Evolutionary conservation across 306 rosid genomes (phyloP).

Genomic region (Fagus crenata): DNA sequence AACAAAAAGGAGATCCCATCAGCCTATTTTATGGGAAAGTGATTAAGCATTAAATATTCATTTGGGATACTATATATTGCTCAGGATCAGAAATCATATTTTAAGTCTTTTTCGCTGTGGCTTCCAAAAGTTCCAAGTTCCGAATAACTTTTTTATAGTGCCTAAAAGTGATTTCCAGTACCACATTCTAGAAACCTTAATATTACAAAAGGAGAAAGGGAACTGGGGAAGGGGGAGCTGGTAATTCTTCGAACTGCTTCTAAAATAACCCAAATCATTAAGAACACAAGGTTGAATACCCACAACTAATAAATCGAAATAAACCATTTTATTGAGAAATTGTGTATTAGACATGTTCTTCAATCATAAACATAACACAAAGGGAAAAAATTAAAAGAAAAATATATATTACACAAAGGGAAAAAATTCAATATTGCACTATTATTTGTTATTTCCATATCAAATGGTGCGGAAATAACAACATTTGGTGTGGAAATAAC

Average conservation of each 20-base stretch:
- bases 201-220: background rate
- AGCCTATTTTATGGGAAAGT: background rate
- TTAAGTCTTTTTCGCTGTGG: background rate
- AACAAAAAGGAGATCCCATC: background rate
- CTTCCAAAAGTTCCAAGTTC: background rate
- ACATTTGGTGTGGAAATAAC: too few species aligned
- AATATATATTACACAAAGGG: too few species aligned
- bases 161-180: background rate
- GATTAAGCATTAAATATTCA: background rate
- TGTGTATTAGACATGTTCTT: background rate
- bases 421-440: too few species aligned
- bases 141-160: background rate
- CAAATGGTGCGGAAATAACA: too few species aligned
- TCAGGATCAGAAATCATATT: background rate
- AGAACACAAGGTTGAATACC: background rate
- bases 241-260: background rate
- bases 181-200: constrained; percentile 6
- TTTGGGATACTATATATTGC: background rate
- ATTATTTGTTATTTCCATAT: too few species aligned
- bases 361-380: background rate
- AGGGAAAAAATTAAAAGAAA: too few species aligned
- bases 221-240: background rate
- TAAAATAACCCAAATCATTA: background rate
- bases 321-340: background rate
- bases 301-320: background rate